These are phyloP conservation scores for Deuterostichococcus epilithicus DNA, from an alignment of 139 green algal genomes.

Conservation along the genomic window DNA sequence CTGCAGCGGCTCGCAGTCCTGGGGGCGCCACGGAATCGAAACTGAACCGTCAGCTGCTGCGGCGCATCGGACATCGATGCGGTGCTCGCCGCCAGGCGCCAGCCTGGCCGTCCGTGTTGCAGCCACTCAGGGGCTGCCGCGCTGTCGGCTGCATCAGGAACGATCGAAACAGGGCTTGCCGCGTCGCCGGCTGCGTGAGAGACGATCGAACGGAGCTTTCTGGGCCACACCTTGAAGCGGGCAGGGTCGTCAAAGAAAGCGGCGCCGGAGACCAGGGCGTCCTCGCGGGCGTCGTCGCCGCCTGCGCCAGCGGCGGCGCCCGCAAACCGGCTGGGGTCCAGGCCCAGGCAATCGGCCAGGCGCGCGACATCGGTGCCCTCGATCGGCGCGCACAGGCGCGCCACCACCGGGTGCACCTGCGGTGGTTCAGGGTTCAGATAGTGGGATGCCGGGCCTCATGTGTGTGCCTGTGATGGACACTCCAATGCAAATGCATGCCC, in stretches of 20 bases:
- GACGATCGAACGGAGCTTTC: no score
- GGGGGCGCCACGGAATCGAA: neutral
- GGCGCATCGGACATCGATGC: no score
- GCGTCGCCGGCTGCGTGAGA: no score
- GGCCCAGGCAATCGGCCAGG: conserved; percentile 90
- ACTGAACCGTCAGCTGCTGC: no score
- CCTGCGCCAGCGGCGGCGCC: conserved; percentile 9
- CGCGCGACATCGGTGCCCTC: conserved; percentile 85
- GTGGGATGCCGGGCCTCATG: neutral
- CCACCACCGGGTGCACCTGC: conserved; percentile 92
- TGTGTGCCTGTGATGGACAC: no score
- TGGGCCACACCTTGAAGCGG: conserved; percentile 53
- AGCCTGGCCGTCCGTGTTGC: no score
- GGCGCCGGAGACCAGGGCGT: conserved; percentile 36
- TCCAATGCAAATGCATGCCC: no score
- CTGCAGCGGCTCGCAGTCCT: conserved; percentile 49
- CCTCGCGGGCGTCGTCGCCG: conserved; percentile 32
- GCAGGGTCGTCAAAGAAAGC: conserved; percentile 64
- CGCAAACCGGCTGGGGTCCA: conserved; percentile 77
- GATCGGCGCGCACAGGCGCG: conserved; percentile 81
- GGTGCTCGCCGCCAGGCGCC: no score
- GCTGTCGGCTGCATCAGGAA: no score
- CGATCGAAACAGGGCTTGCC: no score
- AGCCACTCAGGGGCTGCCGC: no score
- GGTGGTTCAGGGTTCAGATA: no score